Conservation (phyloP, 202 grass and related monocot species). For the Zoysia matrella region DNA sequence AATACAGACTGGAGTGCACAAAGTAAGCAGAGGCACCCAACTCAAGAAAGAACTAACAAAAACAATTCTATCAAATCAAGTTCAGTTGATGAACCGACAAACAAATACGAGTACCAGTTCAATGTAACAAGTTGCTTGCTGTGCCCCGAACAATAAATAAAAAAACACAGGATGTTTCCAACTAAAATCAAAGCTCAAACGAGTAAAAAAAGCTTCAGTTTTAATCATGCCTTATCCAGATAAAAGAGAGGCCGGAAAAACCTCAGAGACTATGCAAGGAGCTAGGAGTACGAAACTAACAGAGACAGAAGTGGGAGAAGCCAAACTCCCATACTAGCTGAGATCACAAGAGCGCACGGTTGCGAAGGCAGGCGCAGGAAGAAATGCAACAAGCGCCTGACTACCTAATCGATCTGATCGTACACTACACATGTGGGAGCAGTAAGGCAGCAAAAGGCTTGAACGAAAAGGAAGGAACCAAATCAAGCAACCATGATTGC, state of each 20-base stretch:
- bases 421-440: neutral
- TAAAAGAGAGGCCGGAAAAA: conserved; percentile 14
- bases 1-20: neutral
- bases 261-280: neutral
- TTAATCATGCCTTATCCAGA: conserved; percentile 17
- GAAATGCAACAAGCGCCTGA: neutral
- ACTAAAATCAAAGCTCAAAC: conserved; percentile 12
- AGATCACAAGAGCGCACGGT: neutral
- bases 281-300: neutral
- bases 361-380: conserved; percentile 11
- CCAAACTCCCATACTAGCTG: neutral
- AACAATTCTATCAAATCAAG: neutral
- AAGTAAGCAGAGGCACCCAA: conserved; percentile 2
- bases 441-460: conserved; percentile 35
- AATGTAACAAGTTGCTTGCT: neutral
- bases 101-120: conserved; percentile 15
- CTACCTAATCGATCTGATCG: conserved; percentile 10
- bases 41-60: neutral
- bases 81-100: conserved; percentile 3
- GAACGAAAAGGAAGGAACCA: conserved; percentile 45
- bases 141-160: neutral
- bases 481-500: conserved; percentile 72
- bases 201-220: neutral
- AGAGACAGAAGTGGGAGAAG: conserved; percentile 25
- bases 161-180: conserved; percentile 3